phyloP scores from a whole-genome alignment of 345 rosid species.

The Brassica nigra region DNA sequence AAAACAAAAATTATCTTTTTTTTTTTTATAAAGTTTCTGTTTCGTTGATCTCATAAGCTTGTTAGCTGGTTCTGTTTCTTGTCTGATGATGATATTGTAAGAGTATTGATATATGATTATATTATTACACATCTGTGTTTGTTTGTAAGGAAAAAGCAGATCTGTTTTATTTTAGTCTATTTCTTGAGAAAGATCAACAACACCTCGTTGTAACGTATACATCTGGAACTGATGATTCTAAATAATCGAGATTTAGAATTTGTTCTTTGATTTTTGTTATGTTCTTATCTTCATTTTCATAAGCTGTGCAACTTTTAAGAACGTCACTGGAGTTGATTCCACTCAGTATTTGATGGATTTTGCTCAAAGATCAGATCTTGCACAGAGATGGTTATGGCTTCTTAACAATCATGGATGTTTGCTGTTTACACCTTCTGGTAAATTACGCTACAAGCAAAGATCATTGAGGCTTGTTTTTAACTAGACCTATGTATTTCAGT shows the following conservation, averaged over 20 bases:
- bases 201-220: slow-evolving; percentile 30
- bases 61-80: slow-evolving; percentile 30
- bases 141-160: slow-evolving; percentile 3
- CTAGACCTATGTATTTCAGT: no score
- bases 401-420: not conserved
- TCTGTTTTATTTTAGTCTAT: not conserved
- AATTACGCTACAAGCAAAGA: not conserved
- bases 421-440: not conserved
- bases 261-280: not conserved
- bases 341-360: not conserved
- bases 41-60: slow-evolving; percentile 39
- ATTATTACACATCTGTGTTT: slow-evolving; percentile 17
- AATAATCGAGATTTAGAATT: slow-evolving; percentile 16
- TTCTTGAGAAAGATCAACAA: slow-evolving; percentile 10
- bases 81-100: slow-evolving; percentile 34
- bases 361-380: not conserved
- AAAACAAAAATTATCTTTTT: not conserved
- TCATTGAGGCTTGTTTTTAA: not conserved
- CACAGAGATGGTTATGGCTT: not conserved
- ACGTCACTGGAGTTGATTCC: not conserved
- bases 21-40: slow-evolving; percentile 9
- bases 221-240: slow-evolving; percentile 28
- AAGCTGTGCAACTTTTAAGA: not conserved
- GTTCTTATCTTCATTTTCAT: not conserved
- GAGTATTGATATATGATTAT: slow-evolving; percentile 27